These are phyloP conservation scores for Fusarium nurragi DNA, from an alignment of 2,329 filamentous ascomycete species.

Conservation along the genomic window DNA sequence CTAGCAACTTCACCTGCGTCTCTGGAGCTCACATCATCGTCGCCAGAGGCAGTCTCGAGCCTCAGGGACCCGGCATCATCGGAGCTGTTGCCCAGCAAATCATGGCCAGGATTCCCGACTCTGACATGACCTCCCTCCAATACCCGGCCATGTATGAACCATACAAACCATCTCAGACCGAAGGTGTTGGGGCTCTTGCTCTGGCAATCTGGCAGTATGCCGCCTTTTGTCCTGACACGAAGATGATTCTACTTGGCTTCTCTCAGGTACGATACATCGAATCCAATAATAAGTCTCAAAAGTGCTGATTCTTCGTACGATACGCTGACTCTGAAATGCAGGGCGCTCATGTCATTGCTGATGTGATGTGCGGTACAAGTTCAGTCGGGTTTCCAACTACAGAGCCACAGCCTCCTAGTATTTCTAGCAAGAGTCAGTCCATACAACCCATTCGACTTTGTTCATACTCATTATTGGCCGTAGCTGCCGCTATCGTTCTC, in stretches of 20 bases:
- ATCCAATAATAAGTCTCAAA: background rate
- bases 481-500: slow-evolving; percentile 36
- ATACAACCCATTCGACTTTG: fast-evolving
- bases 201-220: slow-evolving; percentile 16
- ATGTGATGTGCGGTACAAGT: slow-evolving; percentile 39
- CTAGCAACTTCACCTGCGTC: slow-evolving; percentile 1
- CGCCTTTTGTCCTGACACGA: slow-evolving; percentile 25
- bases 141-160: slow-evolving; percentile 35
- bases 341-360: slow-evolving; percentile 39
- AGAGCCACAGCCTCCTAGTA: slow-evolving; percentile 3
- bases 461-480: fast-evolving
- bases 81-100: slow-evolving; percentile 32
- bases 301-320: background rate
- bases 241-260: slow-evolving; percentile 39
- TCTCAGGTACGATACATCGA: slow-evolving; percentile 26
- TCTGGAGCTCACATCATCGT: slow-evolving; percentile 36
- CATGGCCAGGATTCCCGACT: slow-evolving; percentile 11
- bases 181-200: slow-evolving; percentile 23
- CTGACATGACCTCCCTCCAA: slow-evolving; percentile 13
- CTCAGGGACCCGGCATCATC: slow-evolving; percentile 34
- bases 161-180: slow-evolving; percentile 31
- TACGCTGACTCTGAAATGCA: background rate
- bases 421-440: slow-evolving; percentile 24
- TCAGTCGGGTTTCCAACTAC: slow-evolving; percentile 32
- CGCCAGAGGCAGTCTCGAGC: slow-evolving; percentile 35